These are phyloP conservation scores for Suhomyces taliae DNA, from an alignment of 1,139 yeast species.

Conservation along the genomic window DNA sequence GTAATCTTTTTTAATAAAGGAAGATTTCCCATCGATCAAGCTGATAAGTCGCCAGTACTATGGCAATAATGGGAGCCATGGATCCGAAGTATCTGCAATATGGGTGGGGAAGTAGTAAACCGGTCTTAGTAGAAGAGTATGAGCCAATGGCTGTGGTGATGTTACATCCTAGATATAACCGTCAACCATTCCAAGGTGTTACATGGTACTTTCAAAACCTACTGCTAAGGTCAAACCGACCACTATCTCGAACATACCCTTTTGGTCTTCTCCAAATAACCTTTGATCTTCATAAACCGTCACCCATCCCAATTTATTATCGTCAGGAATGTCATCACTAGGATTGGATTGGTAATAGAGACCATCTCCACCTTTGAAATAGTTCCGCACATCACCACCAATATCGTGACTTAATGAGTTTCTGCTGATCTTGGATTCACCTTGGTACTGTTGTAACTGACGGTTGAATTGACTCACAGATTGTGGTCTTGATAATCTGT, in stretches of 20 bases:
- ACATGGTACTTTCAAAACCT: slow-evolving; percentile 41
- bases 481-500: slow-evolving; percentile 4
- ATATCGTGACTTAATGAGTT: slow-evolving; percentile 18
- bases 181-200: no score
- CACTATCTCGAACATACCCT: slow-evolving; percentile 56
- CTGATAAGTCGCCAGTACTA: no score
- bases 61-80: no score
- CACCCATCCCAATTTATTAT: slow-evolving; percentile 61
- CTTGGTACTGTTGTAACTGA: slow-evolving; percentile 5
- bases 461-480: neutral
- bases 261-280: slow-evolving; percentile 19
- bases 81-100: no score
- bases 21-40: no score
- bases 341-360: slow-evolving; percentile 45
- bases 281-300: slow-evolving; percentile 53
- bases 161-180: no score
- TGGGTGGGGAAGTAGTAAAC: no score
- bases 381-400: slow-evolving; percentile 34
- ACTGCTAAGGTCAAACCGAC: slow-evolving; percentile 56
- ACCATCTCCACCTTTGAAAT: slow-evolving; percentile 58
- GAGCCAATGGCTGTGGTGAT: no score
- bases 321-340: slow-evolving; percentile 60
- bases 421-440: slow-evolving; percentile 3
- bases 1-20: no score
- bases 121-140: no score